phyloP scores from a whole-genome alignment of 768 basidiomycete genomes.

The Termitomyces sp. region DNA sequence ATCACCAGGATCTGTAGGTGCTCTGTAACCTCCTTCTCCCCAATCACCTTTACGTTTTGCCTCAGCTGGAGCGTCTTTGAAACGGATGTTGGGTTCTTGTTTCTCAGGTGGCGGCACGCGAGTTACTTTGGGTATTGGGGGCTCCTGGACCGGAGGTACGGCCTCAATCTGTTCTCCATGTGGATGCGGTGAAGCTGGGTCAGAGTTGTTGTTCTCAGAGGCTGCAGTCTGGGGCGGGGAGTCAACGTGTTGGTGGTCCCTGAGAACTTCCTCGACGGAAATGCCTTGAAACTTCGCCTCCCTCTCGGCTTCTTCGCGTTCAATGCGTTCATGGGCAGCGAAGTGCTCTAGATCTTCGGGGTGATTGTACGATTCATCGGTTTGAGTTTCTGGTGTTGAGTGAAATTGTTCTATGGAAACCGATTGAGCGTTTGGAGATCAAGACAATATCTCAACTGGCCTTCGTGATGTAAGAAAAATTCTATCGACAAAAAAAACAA shows the following conservation, averaged over 20 bases:
- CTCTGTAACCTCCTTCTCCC: constrained; percentile 71
- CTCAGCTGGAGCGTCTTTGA: constrained; percentile 51
- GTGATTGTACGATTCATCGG: constrained; percentile 91
- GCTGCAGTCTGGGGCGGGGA: constrained; percentile 10
- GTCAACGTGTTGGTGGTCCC: constrained; percentile 41
- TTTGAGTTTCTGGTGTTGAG: constrained; percentile 95
- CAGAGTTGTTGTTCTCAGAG: constrained; percentile 7
- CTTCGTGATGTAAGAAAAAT: constrained; percentile 98
- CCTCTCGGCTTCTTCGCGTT: constrained; percentile 76
- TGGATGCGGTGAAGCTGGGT: constrained; percentile 24
- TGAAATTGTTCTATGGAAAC: constrained; percentile 77
- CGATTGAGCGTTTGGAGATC: not conserved
- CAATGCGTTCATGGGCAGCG: constrained; percentile 82
- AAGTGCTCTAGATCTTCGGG: constrained; percentile 95
- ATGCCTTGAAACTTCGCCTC: constrained; percentile 87
- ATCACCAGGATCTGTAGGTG: constrained; percentile 71
- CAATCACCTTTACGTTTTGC: constrained; percentile 58
- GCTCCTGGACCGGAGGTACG: constrained; percentile 22
- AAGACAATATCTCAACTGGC: constrained; percentile 30
- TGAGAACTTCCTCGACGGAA: constrained; percentile 65
- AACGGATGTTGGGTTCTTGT: constrained; percentile 64
- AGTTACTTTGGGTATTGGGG: constrained; percentile 45
- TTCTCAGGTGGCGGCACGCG: constrained; percentile 64
- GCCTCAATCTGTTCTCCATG: constrained; percentile 32
- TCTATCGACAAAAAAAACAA: constrained; percentile 38